Conservation (phyloP, 73 alveolate genomes). For the Stentor roeselii region DNA sequence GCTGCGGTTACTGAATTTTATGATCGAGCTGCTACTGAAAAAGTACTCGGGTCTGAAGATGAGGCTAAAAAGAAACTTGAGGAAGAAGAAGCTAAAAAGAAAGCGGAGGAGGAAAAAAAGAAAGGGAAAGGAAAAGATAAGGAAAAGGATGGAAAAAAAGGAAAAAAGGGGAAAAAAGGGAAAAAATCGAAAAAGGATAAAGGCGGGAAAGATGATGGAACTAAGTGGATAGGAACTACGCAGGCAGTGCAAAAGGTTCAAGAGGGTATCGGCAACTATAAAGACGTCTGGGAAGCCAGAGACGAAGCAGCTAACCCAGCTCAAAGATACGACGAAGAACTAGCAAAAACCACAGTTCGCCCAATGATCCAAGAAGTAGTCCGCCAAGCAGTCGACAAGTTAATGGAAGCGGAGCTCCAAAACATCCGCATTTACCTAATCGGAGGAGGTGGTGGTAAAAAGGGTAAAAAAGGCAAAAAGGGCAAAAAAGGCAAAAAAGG, state of each 20-base stretch:
- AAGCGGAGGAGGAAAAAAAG: constrained; percentile 72
- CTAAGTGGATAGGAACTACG: constrained; percentile 49
- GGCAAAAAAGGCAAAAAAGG: constrained; percentile 40
- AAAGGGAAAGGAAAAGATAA: constrained; percentile 68
- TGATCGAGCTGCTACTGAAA: constrained; percentile 44
- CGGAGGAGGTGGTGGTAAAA: constrained; percentile 36
- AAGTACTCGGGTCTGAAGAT: constrained; percentile 62
- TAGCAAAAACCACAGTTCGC: constrained; percentile 66
- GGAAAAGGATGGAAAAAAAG: constrained; percentile 66
- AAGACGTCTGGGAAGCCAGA: constrained; percentile 69
- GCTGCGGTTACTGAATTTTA: constrained; percentile 51
- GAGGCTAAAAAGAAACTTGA: constrained; percentile 65
- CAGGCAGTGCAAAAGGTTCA: constrained; percentile 39
- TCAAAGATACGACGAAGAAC: constrained; percentile 59
- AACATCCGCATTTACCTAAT: constrained; percentile 46
- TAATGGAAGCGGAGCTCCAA: constrained; percentile 72
- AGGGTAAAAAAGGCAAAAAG: constrained; percentile 51
- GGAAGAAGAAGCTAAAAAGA: constrained; percentile 77
- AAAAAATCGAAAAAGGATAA: constrained; percentile 28
- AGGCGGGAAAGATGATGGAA: constrained; percentile 32
- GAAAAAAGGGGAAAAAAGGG: constrained; percentile 47
- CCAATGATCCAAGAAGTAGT: constrained; percentile 69
- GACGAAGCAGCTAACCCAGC: constrained; percentile 69
- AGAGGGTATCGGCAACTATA: constrained; percentile 57
- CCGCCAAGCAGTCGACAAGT: constrained; percentile 66